Evolutionary conservation across 129 eudicot species (phyloP), one percentile per base, ranked within the genome.

Genomic region (Centrapalus pauciflorus): DNA sequence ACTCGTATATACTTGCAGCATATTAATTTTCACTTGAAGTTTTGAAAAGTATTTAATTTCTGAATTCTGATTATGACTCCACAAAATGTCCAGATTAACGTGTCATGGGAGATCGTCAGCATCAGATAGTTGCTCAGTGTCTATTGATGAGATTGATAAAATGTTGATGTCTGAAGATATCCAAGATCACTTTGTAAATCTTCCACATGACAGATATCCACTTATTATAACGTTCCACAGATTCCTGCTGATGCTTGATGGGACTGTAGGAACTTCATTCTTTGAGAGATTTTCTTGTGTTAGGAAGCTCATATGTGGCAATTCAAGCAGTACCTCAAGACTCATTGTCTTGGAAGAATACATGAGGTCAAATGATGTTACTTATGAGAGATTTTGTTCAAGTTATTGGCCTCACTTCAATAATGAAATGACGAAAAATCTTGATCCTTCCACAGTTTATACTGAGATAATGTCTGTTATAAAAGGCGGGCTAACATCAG

Each of bases 201-300:
- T 84, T 45, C 77, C 79, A 25, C 69, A 64, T 2, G 61, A 70
- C 4, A 45, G n/a, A 3, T 90, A 84, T 77, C 97, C 97, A 19
- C 91, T 90, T 28, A 78, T 90, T 12, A 69, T 90, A 43, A 90
- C 97, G 12, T 84, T 86, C 40, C 86, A 73, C 14, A 90, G 83
- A 41, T 87, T 90, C 51, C 34, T 90, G 24, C 57, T 90, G 73
- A 90, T 90, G 97, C 97, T 90, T 3, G 97, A 90, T 64, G 92
- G 97, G 25, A 84, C 91, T 10, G 56, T 90, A 0, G 92, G 87
- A 5, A 63, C 27, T 4, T 87, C 97, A 32, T 90, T 80, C 76
- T 87, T 90, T 63, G 71, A 76, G 23, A 83, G 80, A 72, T 83
- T 83, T 56, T 70, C 43, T 46, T 73, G 49, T 45, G 38, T 60